phyloP scores from a whole-genome alignment of 2,329 filamentous ascomycete genomes.

The Biscogniauxia marginata region DNA sequence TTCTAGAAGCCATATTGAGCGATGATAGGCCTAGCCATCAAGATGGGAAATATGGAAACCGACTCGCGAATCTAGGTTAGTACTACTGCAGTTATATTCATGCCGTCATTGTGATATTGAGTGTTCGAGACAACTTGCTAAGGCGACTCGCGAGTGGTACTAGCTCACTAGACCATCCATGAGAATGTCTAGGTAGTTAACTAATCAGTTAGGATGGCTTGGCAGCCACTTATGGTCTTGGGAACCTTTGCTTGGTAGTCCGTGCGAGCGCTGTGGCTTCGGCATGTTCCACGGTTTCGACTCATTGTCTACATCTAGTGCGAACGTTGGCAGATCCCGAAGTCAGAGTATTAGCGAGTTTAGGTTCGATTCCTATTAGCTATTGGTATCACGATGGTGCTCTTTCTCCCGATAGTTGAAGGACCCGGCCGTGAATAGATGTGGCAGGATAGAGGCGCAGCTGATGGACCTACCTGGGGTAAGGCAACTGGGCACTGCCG shows the following conservation, averaged over 20 bases:
- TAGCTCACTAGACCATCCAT: not conserved
- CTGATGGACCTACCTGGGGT: not conserved
- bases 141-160: not conserved
- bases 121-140: not conserved
- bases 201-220: not conserved
- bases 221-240: not conserved
- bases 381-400: too few relatives aligned
- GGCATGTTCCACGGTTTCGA: not conserved
- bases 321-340: not conserved
- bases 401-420: too few relatives aligned
- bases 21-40: not conserved
- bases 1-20: not conserved
- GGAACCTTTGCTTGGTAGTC: not conserved
- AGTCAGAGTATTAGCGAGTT: too few relatives aligned
- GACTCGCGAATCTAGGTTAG: not conserved
- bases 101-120: not conserved
- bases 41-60: too few relatives aligned
- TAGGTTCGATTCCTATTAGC: too few relatives aligned
- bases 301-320: not conserved
- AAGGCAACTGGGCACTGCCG: not conserved
- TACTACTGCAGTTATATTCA: not conserved
- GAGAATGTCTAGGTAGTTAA: not conserved
- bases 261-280: not conserved
- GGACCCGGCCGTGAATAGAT: not conserved
- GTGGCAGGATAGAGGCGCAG: not conserved